Evolutionary conservation across 2,329 filamentous ascomycete genomes (phyloP), one percentile per base, ranked within the genome.

Genomic region (Epichloe sylvatica): DNA sequence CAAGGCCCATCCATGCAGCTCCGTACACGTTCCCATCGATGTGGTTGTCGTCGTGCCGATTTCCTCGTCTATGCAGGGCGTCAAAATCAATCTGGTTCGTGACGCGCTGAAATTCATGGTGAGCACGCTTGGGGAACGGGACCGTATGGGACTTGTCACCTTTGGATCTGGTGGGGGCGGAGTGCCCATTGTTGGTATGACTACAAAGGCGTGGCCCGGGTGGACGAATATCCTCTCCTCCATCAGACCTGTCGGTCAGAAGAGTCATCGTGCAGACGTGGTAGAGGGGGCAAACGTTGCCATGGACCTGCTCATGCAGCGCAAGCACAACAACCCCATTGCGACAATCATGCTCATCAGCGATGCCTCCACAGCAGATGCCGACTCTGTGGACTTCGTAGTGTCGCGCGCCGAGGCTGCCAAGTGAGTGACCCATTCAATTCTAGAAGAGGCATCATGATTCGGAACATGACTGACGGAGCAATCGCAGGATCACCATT

Each of bases 251-350:
- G 87, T 96, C 9, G 91, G 90, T 36, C 91, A 96, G 67, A 98
- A 97, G 77, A 97, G 88, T 64, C 81, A 95, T 60, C 84, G 92
- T 12, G 91, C 91, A 1, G 92, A 98, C 68, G 90, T 97, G 13
- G 91, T 98, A 3, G 92, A 98, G 64, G 92, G 92, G 30, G 92
- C 91, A 35, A 98, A 97, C 59, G 88, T 96, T 46, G 92, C 92
- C 45, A 97, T 98, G 92, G 92, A 98, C 64, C 70, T 98, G 49
- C 76, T 98, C 51, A 98, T 98, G 92, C 90, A 96, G 68, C 83
- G 92, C 59, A 95, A 94, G 69, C 87, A 90, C 58, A 91, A 85
- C 67, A 98, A 97, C 62, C 89, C 92, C 0, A 84, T 98, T 48
- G 91, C 92, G 1, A 91, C 88, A 11, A 97, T 98, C 58, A 79